Evolutionary conservation across 768 basidiomycete species (phyloP), one percentile per base, ranked within the genome.

Genomic region (Favolaschia claudopus): DNA sequence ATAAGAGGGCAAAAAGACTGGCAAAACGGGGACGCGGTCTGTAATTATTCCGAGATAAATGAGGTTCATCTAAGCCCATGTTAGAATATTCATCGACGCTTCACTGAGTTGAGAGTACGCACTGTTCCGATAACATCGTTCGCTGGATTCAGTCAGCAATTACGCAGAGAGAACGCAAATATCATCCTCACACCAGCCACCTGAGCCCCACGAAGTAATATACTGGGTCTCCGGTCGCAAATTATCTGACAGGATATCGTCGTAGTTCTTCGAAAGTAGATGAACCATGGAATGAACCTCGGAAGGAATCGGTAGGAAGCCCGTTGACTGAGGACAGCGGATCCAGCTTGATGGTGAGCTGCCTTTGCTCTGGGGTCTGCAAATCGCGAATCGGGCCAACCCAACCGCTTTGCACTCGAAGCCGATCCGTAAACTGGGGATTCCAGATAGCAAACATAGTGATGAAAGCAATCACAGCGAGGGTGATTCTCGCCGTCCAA

Each of bases 11-110:
- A 64, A 63, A 53, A 77, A 77, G 13, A 69, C 66, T 1, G 75
- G 74, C 1, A 79, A 40, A 46, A 79, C 65, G 14, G 73, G 73
- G 14, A 76, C 66, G 25, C 77, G 75, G n/a, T 63, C 63, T 8
- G 75, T 72, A 56, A 79, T 67, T 22, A 70, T 46, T 5, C 67
- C 73, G 15, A 79, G 73, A 45, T 77, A 78, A n/a, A 79, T 46
- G 24, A 77, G 61, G 62, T 78, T 77, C 47, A 69, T 68, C 70
- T 76, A 64, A 15, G 33, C 55, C 32, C 8, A 34, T 44, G n/a
- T 28, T 17, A 19, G 42, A n/a, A 40, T 15, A 45, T 8, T 9
- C 20, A n/a, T n/a, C 6, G 7, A 20, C 7, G 12, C 12, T 37
- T 5, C 1, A 42, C n/a, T 13, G 36, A 1, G n/a, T 2, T 12